Evolutionary conservation across 495 filamentous ascomycete species (phyloP).

Genomic region (Aspergillus cavernicola): DNA sequence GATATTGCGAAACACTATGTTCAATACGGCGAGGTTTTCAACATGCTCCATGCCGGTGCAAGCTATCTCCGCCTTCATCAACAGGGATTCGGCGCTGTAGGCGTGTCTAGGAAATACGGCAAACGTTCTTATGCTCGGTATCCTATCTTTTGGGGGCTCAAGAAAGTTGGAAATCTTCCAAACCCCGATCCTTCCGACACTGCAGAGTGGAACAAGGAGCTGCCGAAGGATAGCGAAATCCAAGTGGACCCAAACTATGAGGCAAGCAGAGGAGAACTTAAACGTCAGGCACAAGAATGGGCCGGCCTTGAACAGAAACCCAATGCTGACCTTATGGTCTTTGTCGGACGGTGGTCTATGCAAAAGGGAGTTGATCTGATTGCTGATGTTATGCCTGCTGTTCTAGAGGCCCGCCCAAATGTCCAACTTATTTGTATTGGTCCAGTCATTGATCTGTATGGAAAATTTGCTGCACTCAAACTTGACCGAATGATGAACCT

Average conservation of each 20-base stretch:
- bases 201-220: slow-evolving; percentile 59
- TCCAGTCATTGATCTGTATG: slow-evolving; percentile 74
- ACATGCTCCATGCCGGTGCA: slow-evolving; percentile 68
- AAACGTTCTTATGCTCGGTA: slow-evolving; percentile 72
- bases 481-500: slow-evolving; percentile 66
- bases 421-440: slow-evolving; percentile 70
- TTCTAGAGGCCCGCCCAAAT: slow-evolving; percentile 63
- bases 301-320: slow-evolving; percentile 63
- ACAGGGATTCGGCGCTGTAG: slow-evolving; percentile 70
- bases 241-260: slow-evolving; percentile 58
- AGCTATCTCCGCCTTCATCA: slow-evolving; percentile 74
- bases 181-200: slow-evolving; percentile 77
- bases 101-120: slow-evolving; percentile 72
- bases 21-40: slow-evolving; percentile 66
- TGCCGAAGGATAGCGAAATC: slow-evolving; percentile 49
- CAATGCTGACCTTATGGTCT: slow-evolving; percentile 69
- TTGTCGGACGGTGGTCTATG: slow-evolving; percentile 76
- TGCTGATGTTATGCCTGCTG: slow-evolving; percentile 68
- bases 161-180: slow-evolving; percentile 65
- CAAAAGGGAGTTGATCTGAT: slow-evolving; percentile 79
- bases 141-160: slow-evolving; percentile 74
- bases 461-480: slow-evolving; percentile 73
- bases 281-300: slow-evolving; percentile 73
- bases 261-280: slow-evolving; percentile 50
- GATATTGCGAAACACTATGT: slow-evolving; percentile 42